Conservation (phyloP, 129 eudicot species). For the Tagetes patula region DNA sequence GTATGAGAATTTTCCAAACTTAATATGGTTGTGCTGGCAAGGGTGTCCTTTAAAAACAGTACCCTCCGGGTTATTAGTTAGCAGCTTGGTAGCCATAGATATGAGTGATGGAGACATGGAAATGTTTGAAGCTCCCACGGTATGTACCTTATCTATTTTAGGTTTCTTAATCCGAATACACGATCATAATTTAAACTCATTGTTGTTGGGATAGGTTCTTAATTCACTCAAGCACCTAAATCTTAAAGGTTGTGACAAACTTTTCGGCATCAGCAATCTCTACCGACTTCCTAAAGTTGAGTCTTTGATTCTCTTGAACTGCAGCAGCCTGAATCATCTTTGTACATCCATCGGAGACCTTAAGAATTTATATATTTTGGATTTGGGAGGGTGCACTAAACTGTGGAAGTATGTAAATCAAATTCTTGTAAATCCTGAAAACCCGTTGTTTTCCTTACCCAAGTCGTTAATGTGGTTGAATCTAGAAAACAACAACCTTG, state of each 20-base stretch:
- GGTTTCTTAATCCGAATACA: neutral
- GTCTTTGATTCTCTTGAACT: slow-evolving; percentile 10
- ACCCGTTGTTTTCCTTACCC: neutral
- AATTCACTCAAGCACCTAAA: slow-evolving; percentile 25
- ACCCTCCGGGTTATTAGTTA: neutral
- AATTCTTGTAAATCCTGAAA: neutral
- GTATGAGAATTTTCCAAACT: neutral
- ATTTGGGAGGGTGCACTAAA: slow-evolving; percentile 20
- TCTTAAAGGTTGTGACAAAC: slow-evolving; percentile 29
- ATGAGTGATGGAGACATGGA: slow-evolving; percentile 28
- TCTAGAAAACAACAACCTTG: neutral
- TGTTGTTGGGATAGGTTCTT: slow-evolving; percentile 28
- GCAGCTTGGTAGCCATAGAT: slow-evolving; percentile 33
- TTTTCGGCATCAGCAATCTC: neutral
- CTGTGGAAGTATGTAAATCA: slow-evolving; percentile 16
- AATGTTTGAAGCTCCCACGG: slow-evolving; percentile 19
- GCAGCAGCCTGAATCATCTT: slow-evolving; percentile 19
- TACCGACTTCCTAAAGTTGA: slow-evolving; percentile 28
- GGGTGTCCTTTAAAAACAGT: slow-evolving; percentile 2
- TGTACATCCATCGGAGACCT: slow-evolving; percentile 28
- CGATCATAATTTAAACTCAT: neutral
- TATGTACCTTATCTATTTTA: slow-evolving; percentile 15
- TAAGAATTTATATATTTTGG: slow-evolving; percentile 14
- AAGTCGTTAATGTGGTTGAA: neutral
- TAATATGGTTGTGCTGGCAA: slow-evolving; percentile 18